Conservation (phyloP, 371 early-diverging fungal genomes). For the Mortierella sp. region DNA sequence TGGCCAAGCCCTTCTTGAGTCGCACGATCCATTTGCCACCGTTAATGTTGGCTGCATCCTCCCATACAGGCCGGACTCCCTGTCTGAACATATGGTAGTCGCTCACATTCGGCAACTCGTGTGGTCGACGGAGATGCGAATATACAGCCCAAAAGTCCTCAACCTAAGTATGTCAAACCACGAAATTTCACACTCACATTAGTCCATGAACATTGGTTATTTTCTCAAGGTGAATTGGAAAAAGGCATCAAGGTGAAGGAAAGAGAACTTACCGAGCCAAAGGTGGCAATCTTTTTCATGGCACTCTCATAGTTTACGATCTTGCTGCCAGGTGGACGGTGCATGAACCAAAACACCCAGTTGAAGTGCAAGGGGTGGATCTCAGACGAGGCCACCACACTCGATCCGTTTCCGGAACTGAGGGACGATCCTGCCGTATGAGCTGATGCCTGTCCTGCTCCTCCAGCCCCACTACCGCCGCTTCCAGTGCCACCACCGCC, state of each 20-base stretch:
- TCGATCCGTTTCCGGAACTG: not conserved
- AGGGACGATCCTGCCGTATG: not conserved
- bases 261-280: slow-evolving; percentile 72
- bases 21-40: slow-evolving; percentile 99
- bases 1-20: slow-evolving; percentile 93
- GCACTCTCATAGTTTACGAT: slow-evolving; percentile 87
- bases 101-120: slow-evolving; percentile 89
- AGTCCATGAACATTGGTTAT: not conserved
- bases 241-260: not conserved
- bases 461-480: not conserved
- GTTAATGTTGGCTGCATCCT: slow-evolving; percentile 90
- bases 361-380: slow-evolving; percentile 37
- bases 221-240: not conserved
- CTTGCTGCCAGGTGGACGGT: slow-evolving; percentile 87
- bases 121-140: slow-evolving; percentile 87
- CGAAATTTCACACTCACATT: too few relatives aligned
- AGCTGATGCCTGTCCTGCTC: not conserved
- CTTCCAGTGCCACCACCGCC: not conserved
- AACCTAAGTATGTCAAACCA: slow-evolving; percentile 60
- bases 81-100: slow-evolving; percentile 97
- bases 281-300: slow-evolving; percentile 86
- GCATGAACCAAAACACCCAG: slow-evolving; percentile 94
- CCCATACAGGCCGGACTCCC: slow-evolving; percentile 98
- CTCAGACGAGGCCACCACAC: slow-evolving; percentile 11
- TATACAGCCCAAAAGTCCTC: slow-evolving; percentile 97